phyloP scores from a whole-genome alignment of 2,329 filamentous ascomycete genomes.

The Calonectria leucothoes region DNA sequence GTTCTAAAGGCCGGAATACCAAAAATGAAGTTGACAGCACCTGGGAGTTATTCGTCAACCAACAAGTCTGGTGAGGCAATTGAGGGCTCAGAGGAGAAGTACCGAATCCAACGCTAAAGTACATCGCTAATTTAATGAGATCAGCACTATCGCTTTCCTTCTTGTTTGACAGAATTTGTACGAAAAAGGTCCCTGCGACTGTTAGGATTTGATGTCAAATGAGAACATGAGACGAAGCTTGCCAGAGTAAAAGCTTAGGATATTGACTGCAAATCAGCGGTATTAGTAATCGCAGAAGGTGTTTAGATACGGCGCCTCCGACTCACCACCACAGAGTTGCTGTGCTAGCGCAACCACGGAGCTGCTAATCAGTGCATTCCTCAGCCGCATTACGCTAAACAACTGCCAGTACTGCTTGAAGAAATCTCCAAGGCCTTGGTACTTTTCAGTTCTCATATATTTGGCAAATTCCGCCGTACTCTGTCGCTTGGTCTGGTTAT shows the following conservation, averaged over 20 bases:
- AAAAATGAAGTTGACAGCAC: conserved; percentile 53
- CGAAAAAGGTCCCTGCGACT: not conserved
- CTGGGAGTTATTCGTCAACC: conserved; percentile 33
- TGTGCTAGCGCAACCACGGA: conserved; percentile 41
- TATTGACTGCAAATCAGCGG: conserved; percentile 25
- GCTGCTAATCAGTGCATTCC: conserved; percentile 38
- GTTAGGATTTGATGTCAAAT: not conserved
- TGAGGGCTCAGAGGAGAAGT: not conserved
- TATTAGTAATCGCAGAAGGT: conserved; percentile 33
- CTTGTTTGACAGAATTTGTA: not conserved
- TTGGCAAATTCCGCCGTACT: not conserved
- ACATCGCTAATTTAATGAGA: conserved; percentile 53
- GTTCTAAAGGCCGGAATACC: conserved; percentile 49
- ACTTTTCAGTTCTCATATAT: not conserved
- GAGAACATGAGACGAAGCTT: not conserved
- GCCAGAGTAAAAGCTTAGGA: conserved; percentile 59
- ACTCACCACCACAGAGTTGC: conserved; percentile 42
- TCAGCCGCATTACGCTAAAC: conserved; percentile 22
- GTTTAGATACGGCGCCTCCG: not conserved
- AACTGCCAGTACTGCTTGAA: conserved; percentile 28
- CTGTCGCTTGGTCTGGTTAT: not conserved
- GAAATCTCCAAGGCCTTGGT: conserved; percentile 7
- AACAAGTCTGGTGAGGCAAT: conserved; percentile 46
- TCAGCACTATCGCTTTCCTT: not conserved
- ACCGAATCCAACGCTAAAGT: conserved; percentile 47